Base-by-base conservation (phyloP, 225 moss, liverwort and hornwort species). In the Anthoceros angustus region DNA sequence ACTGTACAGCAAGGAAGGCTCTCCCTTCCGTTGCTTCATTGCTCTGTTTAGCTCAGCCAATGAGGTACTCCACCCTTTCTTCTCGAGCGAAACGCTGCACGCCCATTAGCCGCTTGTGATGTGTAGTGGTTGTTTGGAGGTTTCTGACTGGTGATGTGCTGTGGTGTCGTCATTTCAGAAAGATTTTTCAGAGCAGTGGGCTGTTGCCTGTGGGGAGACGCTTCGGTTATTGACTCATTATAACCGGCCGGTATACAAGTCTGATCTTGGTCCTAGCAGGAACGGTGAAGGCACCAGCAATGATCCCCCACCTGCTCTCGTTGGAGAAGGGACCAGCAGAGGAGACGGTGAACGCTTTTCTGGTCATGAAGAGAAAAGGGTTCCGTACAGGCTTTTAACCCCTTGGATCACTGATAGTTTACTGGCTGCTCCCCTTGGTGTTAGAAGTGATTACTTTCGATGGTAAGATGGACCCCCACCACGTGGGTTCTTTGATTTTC, bases 341-440 rank as follows among this genome's bases (percentile, higher is more conserved):
- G 25, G 39, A 26, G 23, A 63, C 39, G 72, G 67, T 40, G 80
- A 75, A 12, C 64, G 64, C 15, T n/a, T 55, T 11, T 18, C 66
- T 18, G 14, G 71, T 68, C 69, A 64, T 62, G 25, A 63, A 11
- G 40, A 64, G 43, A 68, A 68, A 43, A 63, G 77, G 24, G 70
- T 66, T 60, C 72, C 70, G 9, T 61, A 66, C 15, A 72, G 77
- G 64, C 77, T 74, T 63, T 77, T 81, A 63, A 81, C 80, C 18
- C 77, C 75, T n/a, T 81, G 80, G 80, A 81, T 81, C 68, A 75
- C 77, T 39, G 77, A 81, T 62, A 70, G 72, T 66, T 70, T 81
- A 20, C 80, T 81, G 15, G 77, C 80, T 73, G 77, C 80, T 55
- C 72, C 77, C 70, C 67, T 69, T 18, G 74, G 72, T 42, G 66